phyloP scores from a whole-genome alignment of 2,329 filamentous ascomycete species.

The Cryoendolithus antarcticus region DNA sequence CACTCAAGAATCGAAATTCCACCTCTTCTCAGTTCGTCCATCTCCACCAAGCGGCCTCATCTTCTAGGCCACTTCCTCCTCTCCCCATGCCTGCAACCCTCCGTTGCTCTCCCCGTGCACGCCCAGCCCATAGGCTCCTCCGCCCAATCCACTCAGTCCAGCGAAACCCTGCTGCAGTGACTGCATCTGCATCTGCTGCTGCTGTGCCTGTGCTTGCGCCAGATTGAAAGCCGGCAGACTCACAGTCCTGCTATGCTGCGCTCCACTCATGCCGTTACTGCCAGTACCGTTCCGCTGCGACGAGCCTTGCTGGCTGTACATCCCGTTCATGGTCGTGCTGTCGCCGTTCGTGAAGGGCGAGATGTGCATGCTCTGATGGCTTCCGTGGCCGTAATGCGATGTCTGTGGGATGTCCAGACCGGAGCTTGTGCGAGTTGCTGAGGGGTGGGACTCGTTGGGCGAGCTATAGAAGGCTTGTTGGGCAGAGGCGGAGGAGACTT shows the following conservation, averaged over 20 bases:
- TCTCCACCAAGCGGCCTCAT: no score
- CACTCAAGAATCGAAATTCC: no score
- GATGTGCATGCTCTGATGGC: slow-evolving; percentile 38
- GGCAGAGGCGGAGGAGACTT: slow-evolving; percentile 22
- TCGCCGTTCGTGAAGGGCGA: slow-evolving; percentile 21
- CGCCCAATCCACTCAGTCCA: slow-evolving; percentile 46
- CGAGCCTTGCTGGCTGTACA: no score
- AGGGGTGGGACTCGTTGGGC: slow-evolving; percentile 43
- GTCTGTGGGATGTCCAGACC: slow-evolving; percentile 18
- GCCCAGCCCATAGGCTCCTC: slow-evolving; percentile 32
- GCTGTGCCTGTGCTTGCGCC: slow-evolving; percentile 22
- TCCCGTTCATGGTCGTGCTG: slow-evolving; percentile 22
- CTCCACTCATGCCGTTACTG: no score
- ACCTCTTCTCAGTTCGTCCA: no score
- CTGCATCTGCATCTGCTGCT: slow-evolving; percentile 23
- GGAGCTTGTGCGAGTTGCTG: slow-evolving; percentile 16
- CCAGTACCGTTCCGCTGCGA: no score
- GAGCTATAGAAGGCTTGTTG: slow-evolving; percentile 68
- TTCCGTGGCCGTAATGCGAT: slow-evolving; percentile 41
- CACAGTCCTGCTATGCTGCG: slow-evolving; percentile 61
- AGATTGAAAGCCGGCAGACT: slow-evolving; percentile 67
- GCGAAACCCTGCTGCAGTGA: slow-evolving; percentile 37
- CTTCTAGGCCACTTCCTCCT: slow-evolving; percentile 41
- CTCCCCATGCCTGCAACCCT: slow-evolving; percentile 49
- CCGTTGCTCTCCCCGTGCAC: slow-evolving; percentile 35